Conservation (phyloP, 371 early-diverging fungal species). For the Mortierella sp. region DNA sequence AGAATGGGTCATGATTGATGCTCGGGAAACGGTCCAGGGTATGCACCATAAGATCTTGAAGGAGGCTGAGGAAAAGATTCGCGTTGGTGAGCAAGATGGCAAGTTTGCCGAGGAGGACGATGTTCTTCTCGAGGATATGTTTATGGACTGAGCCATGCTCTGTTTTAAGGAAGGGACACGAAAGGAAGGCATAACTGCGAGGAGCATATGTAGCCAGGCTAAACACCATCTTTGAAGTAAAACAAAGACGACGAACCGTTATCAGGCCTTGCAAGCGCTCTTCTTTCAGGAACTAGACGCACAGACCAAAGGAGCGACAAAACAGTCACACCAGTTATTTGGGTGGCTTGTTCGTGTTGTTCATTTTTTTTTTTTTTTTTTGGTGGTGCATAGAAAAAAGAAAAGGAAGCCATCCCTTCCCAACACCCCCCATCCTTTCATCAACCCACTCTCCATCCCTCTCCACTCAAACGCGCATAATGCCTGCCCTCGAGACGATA, state of each 20-base stretch:
- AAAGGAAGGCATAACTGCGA: neutral
- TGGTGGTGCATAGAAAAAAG: neutral
- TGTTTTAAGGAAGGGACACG: neutral
- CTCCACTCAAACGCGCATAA: constrained; percentile 4
- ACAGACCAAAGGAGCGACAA: neutral
- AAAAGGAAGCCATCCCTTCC: neutral
- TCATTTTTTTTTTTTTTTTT: constrained; percentile 31
- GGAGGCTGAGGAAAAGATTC: constrained; percentile 44
- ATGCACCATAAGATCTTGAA: constrained; percentile 58
- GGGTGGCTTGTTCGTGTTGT: constrained; percentile 14
- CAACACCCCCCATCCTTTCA: neutral
- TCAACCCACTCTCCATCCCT: neutral
- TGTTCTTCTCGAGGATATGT: constrained; percentile 41
- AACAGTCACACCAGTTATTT: neutral
- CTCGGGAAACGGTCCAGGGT: constrained; percentile 47
- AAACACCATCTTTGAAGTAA: neutral
- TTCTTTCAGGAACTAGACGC: neutral
- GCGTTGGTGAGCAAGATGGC: constrained; percentile 35
- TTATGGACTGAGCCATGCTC: constrained; percentile 10
- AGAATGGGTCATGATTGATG: constrained; percentile 72
- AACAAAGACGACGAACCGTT: neutral
- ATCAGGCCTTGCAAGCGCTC: neutral
- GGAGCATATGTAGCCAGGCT: neutral
- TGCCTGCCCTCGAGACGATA: constrained; percentile 32
- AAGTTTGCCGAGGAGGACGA: constrained; percentile 29